These are phyloP conservation scores for Fusarium chaquense DNA, from an alignment of 2,329 filamentous ascomycete genomes.

Conservation along the genomic window DNA sequence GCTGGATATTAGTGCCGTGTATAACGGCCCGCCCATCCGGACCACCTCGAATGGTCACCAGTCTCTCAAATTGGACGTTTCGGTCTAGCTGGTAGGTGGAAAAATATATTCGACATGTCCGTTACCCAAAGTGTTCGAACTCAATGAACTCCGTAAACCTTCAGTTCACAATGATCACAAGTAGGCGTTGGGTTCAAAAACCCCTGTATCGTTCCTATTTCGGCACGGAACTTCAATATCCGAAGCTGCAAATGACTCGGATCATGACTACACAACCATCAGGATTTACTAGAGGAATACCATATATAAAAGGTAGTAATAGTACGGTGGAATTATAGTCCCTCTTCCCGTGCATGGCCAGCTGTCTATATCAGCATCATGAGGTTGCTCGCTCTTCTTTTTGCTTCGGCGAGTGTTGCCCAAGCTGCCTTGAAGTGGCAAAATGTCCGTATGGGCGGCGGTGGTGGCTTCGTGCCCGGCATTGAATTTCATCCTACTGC, in stretches of 20 bases:
- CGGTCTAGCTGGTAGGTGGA: not conserved
- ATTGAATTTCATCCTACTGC: slow-evolving; percentile 40
- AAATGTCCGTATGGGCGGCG: slow-evolving; percentile 37
- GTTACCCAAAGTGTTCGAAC: not conserved
- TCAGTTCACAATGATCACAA: not conserved
- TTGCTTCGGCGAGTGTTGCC: slow-evolving; percentile 13
- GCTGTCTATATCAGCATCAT: not conserved
- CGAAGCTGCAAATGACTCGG: not conserved
- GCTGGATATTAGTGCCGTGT: not conserved
- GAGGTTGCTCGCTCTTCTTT: slow-evolving; percentile 25
- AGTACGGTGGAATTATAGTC: not conserved
- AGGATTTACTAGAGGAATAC: not conserved
- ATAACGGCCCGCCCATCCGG: not conserved
- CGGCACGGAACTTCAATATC: slow-evolving; percentile 7
- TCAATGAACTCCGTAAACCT: not conserved
- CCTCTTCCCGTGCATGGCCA: fast-evolving
- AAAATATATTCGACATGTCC: not conserved
- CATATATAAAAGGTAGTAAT: not conserved
- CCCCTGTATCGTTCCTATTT: slow-evolving; percentile 2
- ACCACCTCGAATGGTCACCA: not conserved
- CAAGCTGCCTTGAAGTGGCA: slow-evolving; percentile 34
- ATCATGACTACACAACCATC: not conserved
- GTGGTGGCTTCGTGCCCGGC: slow-evolving; percentile 32
- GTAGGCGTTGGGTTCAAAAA: fast-evolving
- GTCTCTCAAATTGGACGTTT: not conserved